Percentiles rank a stretch among this genome's conserved stretches.
These are phyloP conservation scores for Malus domestica DNA, from an alignment of 306 rosid species.

Conservation along the genomic window DNA sequence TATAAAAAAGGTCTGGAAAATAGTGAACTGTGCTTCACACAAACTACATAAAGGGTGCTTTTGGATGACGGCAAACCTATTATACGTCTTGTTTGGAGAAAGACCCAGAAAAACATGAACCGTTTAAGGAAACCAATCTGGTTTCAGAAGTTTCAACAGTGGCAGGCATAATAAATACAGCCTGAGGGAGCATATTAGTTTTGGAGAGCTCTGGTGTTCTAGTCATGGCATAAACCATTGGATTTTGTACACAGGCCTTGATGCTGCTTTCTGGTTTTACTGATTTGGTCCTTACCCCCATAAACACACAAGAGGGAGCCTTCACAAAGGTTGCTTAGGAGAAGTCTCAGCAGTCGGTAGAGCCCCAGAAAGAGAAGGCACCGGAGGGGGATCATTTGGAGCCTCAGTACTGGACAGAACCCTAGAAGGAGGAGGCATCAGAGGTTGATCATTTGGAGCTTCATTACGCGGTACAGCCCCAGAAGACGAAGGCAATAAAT, in stretches of 20 bases:
- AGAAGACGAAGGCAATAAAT: too few species aligned
- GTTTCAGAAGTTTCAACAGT: not conserved
- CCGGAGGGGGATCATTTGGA: too few species aligned
- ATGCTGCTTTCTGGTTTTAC: not conserved
- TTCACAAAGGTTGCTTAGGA: too few species aligned
- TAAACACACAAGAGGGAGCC: not conserved
- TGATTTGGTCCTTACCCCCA: not conserved
- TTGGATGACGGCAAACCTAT: not conserved
- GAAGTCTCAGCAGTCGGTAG: too few species aligned
- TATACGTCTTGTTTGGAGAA: not conserved
- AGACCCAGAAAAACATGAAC: not conserved
- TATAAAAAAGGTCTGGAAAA: not conserved
- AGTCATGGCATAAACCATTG: not conserved
- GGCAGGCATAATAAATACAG: not conserved
- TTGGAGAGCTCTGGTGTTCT: not conserved
- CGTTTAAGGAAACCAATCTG: not conserved
- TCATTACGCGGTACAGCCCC: too few species aligned
- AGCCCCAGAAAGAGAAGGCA: too few species aligned
- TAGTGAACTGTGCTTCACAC: not conserved
- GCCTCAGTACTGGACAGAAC: too few species aligned
- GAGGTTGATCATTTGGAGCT: too few species aligned
- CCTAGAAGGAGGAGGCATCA: too few species aligned
- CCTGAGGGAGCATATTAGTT: not conserved
- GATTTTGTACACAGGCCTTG: not conserved
- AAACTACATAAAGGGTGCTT: not conserved